Evolutionary conservation across 139 green algal genomes (phyloP).

Genomic region (Tetradesmus obliquus): DNA sequence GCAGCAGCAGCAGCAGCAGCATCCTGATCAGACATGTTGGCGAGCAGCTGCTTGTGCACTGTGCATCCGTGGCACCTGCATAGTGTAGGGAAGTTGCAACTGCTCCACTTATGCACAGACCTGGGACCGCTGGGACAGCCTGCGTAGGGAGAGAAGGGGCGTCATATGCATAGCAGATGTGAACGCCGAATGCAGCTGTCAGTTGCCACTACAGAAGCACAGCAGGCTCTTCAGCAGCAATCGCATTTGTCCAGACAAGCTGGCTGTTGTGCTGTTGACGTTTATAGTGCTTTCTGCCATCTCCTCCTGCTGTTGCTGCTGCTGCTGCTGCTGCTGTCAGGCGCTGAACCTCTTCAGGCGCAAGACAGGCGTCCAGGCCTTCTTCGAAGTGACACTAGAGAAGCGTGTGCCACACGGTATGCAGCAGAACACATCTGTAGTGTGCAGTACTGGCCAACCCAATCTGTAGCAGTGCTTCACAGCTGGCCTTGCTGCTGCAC

Average conservation of each 20-base stretch:
- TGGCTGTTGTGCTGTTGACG: not conserved
- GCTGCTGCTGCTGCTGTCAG: constrained; percentile 46
- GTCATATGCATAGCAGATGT: not conserved
- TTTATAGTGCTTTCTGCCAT: not conserved
- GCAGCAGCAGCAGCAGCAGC: not conserved
- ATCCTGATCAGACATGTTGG: not conserved
- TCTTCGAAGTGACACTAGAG: constrained; percentile 87
- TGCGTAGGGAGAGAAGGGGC: not conserved
- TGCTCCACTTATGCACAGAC: too few species aligned
- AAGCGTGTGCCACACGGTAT: constrained; percentile 94
- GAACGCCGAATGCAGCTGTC: too few species aligned
- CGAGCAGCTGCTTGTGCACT: not conserved
- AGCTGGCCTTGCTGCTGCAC: not conserved
- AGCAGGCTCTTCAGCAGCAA: too few species aligned
- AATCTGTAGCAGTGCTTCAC: too few species aligned
- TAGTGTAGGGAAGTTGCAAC: not conserved
- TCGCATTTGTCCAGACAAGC: not conserved
- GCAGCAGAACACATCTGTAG: not conserved
- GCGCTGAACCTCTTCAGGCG: constrained; percentile 88
- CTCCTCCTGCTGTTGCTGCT: not conserved
- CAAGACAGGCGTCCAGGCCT: constrained; percentile 80
- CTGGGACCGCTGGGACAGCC: too few species aligned
- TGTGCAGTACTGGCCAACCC: not conserved
- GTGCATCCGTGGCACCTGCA: not conserved
- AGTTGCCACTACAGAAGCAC: too few species aligned